A percentile compares a stretch with the other conserved stretches of the same genome.
Conservation (phyloP, 1,284 basidiomycete species). For the Neonothopanus nambi region DNA sequence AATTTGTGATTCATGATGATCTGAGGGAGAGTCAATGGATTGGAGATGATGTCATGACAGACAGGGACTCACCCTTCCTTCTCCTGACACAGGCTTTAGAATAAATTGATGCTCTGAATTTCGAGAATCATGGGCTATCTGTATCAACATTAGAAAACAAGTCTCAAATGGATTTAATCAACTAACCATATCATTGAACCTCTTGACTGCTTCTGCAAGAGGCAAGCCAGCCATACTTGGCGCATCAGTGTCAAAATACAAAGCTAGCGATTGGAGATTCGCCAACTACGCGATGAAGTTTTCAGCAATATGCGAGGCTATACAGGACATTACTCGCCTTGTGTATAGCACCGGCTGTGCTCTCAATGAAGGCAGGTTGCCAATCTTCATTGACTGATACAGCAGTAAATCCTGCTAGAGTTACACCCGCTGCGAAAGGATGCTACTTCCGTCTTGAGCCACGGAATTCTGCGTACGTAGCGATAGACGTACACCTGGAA, state of each 20-base stretch:
- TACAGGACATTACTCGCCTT: slow-evolving; percentile 55
- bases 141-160: slow-evolving; percentile 11
- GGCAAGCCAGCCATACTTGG: slow-evolving; percentile 76
- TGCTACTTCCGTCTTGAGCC: slow-evolving; percentile 51
- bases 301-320: neutral
- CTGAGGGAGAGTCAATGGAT: slow-evolving; percentile 35
- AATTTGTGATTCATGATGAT: slow-evolving; percentile 83
- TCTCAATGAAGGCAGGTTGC: slow-evolving; percentile 95
- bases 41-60: neutral
- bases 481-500: slow-evolving; percentile 71
- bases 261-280: slow-evolving; percentile 83
- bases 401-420: slow-evolving; percentile 90
- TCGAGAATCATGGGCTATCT: slow-evolving; percentile 68
- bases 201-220: slow-evolving; percentile 69
- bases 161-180: slow-evolving; percentile 1
- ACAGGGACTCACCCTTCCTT: slow-evolving; percentile 72
- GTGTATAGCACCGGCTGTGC: slow-evolving; percentile 86
- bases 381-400: slow-evolving; percentile 93
- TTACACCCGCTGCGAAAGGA: slow-evolving; percentile 93
- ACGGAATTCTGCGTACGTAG: neutral
- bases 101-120: slow-evolving; percentile 87
- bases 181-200: slow-evolving; percentile 77
- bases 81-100: slow-evolving; percentile 93
- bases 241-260: slow-evolving; percentile 97
- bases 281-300: slow-evolving; percentile 59